Evolutionary conservation across 1,284 basidiomycete species (phyloP).

Genomic region (Volvariella surrecta): DNA sequence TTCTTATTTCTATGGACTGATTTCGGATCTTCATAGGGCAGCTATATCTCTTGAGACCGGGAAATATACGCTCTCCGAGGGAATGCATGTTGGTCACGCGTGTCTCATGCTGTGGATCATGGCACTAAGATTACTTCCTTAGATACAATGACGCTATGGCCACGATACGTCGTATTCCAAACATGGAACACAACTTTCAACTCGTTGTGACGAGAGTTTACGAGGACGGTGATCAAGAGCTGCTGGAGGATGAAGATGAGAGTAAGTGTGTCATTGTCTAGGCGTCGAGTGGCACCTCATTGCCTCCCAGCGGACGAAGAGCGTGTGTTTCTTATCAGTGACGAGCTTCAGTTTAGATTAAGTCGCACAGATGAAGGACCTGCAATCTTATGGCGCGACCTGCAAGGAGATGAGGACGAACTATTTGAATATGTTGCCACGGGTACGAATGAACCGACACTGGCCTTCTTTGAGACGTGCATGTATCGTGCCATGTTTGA

Average conservation of each 20-base stretch:
- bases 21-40: conserved; percentile 47
- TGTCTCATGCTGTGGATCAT: conserved; percentile 6
- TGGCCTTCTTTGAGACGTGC: conserved; percentile 86
- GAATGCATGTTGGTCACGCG: conserved; percentile 87
- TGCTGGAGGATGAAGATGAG: conserved; percentile 93
- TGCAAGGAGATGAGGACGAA: conserved; percentile 76
- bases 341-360: conserved; percentile 78
- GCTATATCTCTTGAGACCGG: conserved; percentile 86
- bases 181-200: conserved; percentile 87
- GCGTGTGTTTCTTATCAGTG: conserved; percentile 84
- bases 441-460: conserved; percentile 78
- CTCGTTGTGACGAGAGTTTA: conserved; percentile 95
- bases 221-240: conserved; percentile 91
- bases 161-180: conserved; percentile 81
- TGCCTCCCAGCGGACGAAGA: conserved; percentile 73
- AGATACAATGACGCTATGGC: conserved; percentile 96
- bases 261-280: conserved; percentile 43
- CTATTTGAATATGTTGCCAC: conserved; percentile 75
- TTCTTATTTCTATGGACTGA: conserved; percentile 6
- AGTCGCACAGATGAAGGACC: conserved; percentile 74
- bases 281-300: conserved; percentile 2
- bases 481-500: conserved; percentile 95
- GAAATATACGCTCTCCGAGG: conserved; percentile 82
- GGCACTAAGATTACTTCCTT: conserved; percentile 7
- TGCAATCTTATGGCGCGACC: conserved; percentile 85